Evolutionary conservation across 1,284 basidiomycete genomes (phyloP).

Genomic region (Ceratobasidium sp.): DNA sequence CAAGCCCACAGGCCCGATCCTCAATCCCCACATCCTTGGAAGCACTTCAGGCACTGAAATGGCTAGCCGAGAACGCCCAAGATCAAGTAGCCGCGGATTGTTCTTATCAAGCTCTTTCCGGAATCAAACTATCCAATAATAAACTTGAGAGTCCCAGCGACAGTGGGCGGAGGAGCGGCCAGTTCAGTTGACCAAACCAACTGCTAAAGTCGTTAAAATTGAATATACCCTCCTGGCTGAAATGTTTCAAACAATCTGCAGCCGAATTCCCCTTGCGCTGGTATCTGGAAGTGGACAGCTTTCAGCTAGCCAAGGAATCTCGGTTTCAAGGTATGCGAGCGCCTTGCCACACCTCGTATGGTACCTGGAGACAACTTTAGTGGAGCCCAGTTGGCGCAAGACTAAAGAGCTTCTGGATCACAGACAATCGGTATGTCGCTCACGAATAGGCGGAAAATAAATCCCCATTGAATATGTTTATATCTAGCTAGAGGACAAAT

Average conservation of each 20-base stretch:
- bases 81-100: neutral
- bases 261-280: neutral
- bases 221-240: too few species aligned
- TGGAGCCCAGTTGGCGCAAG: too few species aligned
- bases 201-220: too few species aligned
- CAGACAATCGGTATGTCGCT: too few species aligned
- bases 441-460: too few species aligned
- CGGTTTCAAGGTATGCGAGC: neutral
- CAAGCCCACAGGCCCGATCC: neutral
- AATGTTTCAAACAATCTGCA: neutral
- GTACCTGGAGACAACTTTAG: neutral
- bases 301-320: neutral
- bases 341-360: neutral
- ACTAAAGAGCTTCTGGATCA: too few species aligned
- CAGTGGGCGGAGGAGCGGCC: too few species aligned
- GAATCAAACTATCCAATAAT: too few species aligned
- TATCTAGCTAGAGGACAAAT: too few species aligned
- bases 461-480: too few species aligned
- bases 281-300: neutral
- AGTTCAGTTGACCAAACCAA: too few species aligned
- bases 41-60: neutral
- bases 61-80: neutral
- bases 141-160: too few species aligned
- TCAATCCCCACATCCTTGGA: neutral
- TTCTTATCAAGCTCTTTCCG: neutral